Conservation (phyloP, 441 rosid genomes). For the Erodium trifolium region DNA sequence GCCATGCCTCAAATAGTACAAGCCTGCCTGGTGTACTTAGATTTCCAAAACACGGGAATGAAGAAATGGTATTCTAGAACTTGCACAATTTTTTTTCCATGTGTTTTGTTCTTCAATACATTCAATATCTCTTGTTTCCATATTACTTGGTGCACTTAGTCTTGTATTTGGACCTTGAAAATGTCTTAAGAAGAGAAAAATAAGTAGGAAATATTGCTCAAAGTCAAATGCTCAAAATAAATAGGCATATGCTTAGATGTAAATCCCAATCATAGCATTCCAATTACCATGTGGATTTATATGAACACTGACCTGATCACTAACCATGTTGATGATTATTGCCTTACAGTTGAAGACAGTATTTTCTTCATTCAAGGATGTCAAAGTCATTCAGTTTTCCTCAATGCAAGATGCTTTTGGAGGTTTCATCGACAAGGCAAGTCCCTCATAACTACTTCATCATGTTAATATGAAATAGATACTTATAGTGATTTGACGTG, state of each 20-base stretch:
- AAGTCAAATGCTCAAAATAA: no score
- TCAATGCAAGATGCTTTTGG: slow-evolving; percentile 77
- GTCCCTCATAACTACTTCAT: slow-evolving; percentile 2
- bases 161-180: no score
- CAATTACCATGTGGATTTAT: no score
- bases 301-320: background rate
- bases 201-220: no score
- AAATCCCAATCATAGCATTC: no score
- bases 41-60: slow-evolving; percentile 74
- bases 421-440: slow-evolving; percentile 73
- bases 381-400: slow-evolving; percentile 81
- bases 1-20: slow-evolving; percentile 43
- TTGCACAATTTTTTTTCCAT: slow-evolving; percentile 6
- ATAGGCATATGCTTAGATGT: no score
- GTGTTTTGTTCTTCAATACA: background rate
- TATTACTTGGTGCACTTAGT: background rate
- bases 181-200: no score
- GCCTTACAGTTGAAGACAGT: slow-evolving; percentile 52
- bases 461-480: background rate
- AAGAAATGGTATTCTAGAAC: slow-evolving; percentile 55
- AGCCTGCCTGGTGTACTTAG: slow-evolving; percentile 42
- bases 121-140: background rate
- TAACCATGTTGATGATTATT: slow-evolving; percentile 10
- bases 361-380: slow-evolving; percentile 63
- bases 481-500: slow-evolving; percentile 2